Conservation (phyloP, 2,329 filamentous ascomycete species). For the Fusarium newnesense region DNA sequence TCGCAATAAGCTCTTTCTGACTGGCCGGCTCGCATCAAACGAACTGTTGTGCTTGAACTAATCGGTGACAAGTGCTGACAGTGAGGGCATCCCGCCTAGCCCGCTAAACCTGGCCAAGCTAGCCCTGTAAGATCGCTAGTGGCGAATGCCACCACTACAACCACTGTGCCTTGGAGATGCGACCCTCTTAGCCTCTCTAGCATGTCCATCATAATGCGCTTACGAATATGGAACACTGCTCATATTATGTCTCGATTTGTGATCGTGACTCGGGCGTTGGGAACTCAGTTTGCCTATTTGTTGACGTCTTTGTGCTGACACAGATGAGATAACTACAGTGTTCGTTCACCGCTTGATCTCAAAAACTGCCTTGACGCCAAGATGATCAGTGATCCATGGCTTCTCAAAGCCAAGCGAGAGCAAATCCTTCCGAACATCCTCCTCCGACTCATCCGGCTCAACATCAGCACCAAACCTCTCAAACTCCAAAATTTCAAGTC, state of each 20-base stretch:
- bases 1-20: neutral
- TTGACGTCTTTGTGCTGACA: rapidly evolving
- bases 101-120: neutral
- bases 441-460: conserved; percentile 1
- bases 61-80: neutral
- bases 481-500: conserved; percentile 44
- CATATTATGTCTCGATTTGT: neutral
- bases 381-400: conserved; percentile 17
- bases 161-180: neutral
- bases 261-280: neutral
- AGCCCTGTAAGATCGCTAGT: neutral
- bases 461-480: conserved; percentile 60
- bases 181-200: neutral
- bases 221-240: neutral
- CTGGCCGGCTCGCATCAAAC: neutral
- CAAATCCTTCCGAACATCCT: neutral
- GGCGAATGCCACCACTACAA: neutral
- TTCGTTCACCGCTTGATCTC: neutral
- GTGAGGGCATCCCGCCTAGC: neutral
- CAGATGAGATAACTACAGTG: neutral
- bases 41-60: neutral
- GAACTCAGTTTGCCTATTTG: rapidly evolving
- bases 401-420: conserved; percentile 13
- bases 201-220: neutral
- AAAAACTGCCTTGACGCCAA: conserved; percentile 12